phyloP scores from a whole-genome alignment of 768 basidiomycete genomes.

The Pleurotus platypus region DNA sequence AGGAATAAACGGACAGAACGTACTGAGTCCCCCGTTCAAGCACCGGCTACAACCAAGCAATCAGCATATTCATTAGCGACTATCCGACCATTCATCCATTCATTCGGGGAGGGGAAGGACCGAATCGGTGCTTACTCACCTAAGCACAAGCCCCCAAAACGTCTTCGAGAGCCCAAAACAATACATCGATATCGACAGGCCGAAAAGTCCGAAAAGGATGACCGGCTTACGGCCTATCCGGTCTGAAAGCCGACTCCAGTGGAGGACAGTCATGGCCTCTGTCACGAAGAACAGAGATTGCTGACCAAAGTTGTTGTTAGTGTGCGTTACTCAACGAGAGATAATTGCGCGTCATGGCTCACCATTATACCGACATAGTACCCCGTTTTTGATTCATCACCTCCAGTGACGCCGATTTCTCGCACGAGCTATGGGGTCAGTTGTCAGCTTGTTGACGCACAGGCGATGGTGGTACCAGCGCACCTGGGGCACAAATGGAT shows the following conservation, averaged over 20 bases:
- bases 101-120: neutral
- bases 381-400: constrained; percentile 49
- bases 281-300: constrained; percentile 59
- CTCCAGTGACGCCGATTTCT: constrained; percentile 46
- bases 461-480: constrained; percentile 1
- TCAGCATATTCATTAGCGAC: neutral
- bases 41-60: constrained; percentile 29
- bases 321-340: too few species aligned
- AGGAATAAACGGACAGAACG: neutral
- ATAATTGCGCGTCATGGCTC: constrained; percentile 13
- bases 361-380: constrained; percentile 66
- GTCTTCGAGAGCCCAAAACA: constrained; percentile 57
- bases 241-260: constrained; percentile 65
- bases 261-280: constrained; percentile 53
- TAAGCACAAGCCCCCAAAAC: constrained; percentile 47
- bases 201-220: constrained; percentile 51
- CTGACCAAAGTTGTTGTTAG: constrained; percentile 23
- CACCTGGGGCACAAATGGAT: constrained; percentile 50
- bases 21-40: constrained; percentile 54
- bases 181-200: constrained; percentile 52
- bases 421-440: constrained; percentile 29
- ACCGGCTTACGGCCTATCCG: constrained; percentile 61
- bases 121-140: constrained; percentile 17
- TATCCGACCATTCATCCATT: neutral
- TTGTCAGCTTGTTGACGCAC: too few species aligned